phyloP scores from a whole-genome alignment of 2,329 filamentous ascomycete species.

The Diaporthe aspalathi region DNA sequence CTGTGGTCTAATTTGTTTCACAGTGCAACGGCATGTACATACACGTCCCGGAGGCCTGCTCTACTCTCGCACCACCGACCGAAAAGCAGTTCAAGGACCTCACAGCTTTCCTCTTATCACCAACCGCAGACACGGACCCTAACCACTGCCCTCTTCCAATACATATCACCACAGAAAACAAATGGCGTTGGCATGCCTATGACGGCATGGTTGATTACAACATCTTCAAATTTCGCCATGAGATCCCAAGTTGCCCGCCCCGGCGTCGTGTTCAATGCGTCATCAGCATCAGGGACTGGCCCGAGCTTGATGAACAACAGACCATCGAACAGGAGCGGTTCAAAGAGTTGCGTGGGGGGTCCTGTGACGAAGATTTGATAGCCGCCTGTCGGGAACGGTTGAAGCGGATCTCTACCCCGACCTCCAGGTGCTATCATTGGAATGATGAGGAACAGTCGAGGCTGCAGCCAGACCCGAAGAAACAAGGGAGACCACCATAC shows the following conservation, averaged over 20 bases:
- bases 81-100: constrained; percentile 21
- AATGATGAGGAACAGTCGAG: constrained; percentile 15
- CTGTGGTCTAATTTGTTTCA: background rate
- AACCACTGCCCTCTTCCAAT: constrained; percentile 17
- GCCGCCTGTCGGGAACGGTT: constrained; percentile 8
- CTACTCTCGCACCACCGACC: constrained; percentile 18
- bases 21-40: constrained; percentile 23
- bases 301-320: background rate
- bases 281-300: background rate
- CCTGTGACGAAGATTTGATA: background rate
- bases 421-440: constrained; percentile 16
- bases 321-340: background rate
- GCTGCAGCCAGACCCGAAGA: constrained; percentile 23
- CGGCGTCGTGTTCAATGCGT: constrained; percentile 4
- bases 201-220: background rate
- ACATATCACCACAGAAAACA: constrained; percentile 14
- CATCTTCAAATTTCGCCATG: constrained; percentile 20
- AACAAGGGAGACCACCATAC: constrained; percentile 20
- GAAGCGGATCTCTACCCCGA: background rate
- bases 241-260: background rate
- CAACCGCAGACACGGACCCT: background rate
- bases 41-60: background rate
- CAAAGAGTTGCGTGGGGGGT: background rate
- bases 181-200: constrained; percentile 22
- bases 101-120: constrained; percentile 9